A percentile compares a stretch with the other conserved stretches of the same genome.
phyloP scores from a whole-genome alignment of 805 yeast species.

The Candida odintsovae region DNA sequence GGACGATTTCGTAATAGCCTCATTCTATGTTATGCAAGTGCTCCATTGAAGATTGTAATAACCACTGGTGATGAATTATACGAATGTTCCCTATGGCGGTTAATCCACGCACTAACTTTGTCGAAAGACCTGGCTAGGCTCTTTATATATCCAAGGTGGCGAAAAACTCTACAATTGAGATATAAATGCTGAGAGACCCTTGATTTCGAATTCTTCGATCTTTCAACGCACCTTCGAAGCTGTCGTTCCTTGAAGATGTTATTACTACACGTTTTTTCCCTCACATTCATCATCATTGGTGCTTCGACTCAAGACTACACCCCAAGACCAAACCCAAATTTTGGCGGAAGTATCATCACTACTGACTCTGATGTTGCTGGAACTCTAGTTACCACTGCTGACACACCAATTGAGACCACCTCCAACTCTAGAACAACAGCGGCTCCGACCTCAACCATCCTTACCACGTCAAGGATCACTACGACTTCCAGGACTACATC shows the following conservation, averaged over 20 bases:
- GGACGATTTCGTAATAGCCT: no score
- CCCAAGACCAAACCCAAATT: conserved; percentile 15
- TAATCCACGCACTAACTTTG: neutral
- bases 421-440: neutral
- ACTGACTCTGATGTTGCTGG: conserved; percentile 12
- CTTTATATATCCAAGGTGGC: no score
- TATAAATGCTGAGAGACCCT: neutral
- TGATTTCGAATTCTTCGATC: neutral
- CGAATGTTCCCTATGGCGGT: neutral
- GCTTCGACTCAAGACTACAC: conserved; percentile 8
- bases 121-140: no score
- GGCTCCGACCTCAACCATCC: no score
- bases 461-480: no score
- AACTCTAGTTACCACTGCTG: conserved; percentile 12
- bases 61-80: neutral
- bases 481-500: no score
- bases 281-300: neutral
- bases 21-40: neutral
- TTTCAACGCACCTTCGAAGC: no score
- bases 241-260: neutral
- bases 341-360: conserved; percentile 16
- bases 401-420: conserved; percentile 2
- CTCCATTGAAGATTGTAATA: neutral
- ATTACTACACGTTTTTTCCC: neutral
- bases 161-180: neutral